Conservation (phyloP, 305 asterid genomes). For the Fraxinus baroniana region DNA sequence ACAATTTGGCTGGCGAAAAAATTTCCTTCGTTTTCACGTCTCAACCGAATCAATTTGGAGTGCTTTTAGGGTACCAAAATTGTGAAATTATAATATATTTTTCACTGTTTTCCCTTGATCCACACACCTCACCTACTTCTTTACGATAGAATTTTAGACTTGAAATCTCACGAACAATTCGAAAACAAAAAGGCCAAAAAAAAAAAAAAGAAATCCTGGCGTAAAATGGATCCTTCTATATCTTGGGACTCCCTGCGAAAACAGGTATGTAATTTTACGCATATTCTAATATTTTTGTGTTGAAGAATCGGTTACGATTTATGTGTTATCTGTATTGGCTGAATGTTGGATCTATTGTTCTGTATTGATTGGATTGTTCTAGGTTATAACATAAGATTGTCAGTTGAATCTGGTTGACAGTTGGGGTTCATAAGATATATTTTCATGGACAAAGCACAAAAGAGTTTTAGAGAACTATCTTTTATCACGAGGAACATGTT, state of each 20-base stretch:
- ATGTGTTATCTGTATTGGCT: neutral
- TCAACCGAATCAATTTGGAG: slow-evolving; percentile 8
- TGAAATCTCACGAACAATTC: neutral
- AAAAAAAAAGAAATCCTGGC: neutral
- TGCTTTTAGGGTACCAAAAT: neutral
- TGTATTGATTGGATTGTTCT: neutral
- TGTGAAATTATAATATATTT: neutral
- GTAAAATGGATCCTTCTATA: slow-evolving; percentile 62
- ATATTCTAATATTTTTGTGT: neutral
- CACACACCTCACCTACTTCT: neutral
- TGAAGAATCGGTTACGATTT: neutral
- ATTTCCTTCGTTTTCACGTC: slow-evolving; percentile 30
- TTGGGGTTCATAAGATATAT: neutral
- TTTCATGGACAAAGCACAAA: neutral
- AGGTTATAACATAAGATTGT: neutral
- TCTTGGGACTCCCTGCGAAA: slow-evolving; percentile 93
- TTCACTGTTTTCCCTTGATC: neutral
- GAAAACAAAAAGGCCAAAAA: neutral
- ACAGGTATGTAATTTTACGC: slow-evolving; percentile 44
- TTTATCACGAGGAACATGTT: neutral
- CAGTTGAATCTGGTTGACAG: neutral
- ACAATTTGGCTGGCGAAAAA: slow-evolving; percentile 24
- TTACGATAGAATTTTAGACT: neutral
- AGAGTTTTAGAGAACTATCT: neutral
- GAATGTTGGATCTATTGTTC: slow-evolving; percentile 5